Conservation (phyloP, 2,329 filamentous ascomycete genomes). For the Diplodia corticola region DNA sequence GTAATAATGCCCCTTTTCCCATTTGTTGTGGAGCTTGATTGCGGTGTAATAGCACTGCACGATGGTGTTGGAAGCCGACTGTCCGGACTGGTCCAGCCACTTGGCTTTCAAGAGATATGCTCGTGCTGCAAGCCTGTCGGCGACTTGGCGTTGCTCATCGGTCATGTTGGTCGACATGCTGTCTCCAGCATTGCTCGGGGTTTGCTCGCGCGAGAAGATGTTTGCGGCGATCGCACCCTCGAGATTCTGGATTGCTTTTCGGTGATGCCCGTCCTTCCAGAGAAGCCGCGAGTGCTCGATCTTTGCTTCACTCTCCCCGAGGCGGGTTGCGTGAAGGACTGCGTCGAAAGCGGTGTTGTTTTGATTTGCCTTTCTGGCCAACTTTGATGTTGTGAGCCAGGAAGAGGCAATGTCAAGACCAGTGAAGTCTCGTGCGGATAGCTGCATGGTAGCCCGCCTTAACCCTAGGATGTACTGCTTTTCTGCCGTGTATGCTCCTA, state of each 20-base stretch:
- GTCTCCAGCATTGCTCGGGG: background rate
- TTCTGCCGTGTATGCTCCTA: slow-evolving; percentile 86
- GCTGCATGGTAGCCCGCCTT: slow-evolving; percentile 81
- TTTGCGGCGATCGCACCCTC: slow-evolving; percentile 82
- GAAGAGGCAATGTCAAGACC: slow-evolving; percentile 75
- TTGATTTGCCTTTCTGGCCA: slow-evolving; percentile 82
- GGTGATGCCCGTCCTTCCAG: slow-evolving; percentile 90
- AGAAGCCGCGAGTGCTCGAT: slow-evolving; percentile 92
- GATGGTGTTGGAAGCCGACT: slow-evolving; percentile 80
- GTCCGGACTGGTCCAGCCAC: slow-evolving; percentile 94
- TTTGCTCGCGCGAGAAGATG: slow-evolving; percentile 58
- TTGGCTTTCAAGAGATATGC: slow-evolving; percentile 89
- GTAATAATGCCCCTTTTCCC: slow-evolving; percentile 98
- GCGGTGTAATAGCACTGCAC: slow-evolving; percentile 81
- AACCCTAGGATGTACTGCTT: slow-evolving; percentile 92
- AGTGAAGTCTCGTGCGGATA: slow-evolving; percentile 68
- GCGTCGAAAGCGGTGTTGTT: slow-evolving; percentile 90
- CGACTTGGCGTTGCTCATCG: slow-evolving; percentile 41
- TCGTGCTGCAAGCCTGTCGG: slow-evolving; percentile 67
- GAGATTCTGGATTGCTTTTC: slow-evolving; percentile 91
- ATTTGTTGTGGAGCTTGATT: slow-evolving; percentile 66
- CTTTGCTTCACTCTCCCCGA: slow-evolving; percentile 82
- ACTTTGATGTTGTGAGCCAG: slow-evolving; percentile 81
- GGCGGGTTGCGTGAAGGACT: slow-evolving; percentile 80
- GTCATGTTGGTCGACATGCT: background rate